Conservation (phyloP, 108 stramenopile genomes). For the Parietichytrium sp. region DNA sequence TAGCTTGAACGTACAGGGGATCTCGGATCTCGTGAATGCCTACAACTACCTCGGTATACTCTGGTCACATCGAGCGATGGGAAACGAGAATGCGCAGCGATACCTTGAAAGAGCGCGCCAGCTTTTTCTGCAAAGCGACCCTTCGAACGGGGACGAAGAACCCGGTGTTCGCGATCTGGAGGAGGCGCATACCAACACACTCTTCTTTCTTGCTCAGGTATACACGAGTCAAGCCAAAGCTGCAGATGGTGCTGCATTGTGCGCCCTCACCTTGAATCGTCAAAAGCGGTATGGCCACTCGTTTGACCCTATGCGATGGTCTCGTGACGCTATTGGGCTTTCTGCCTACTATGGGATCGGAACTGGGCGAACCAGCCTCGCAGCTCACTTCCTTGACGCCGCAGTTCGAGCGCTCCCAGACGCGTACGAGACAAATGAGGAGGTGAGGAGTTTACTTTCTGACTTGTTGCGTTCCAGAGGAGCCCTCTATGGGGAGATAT, state of each 20-base stretch:
- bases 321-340: not conserved
- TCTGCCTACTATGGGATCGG: not conserved
- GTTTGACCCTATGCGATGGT: not conserved
- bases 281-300: not conserved
- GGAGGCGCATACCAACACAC: slow-evolving; percentile 23
- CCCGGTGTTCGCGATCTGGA: not conserved
- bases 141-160: not conserved
- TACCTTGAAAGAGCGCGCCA: not conserved
- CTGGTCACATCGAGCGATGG: slow-evolving; percentile 13
- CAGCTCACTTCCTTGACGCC: slow-evolving; percentile 1
- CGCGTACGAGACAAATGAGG: not conserved
- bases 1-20: not conserved
- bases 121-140: too few species aligned
- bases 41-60: not conserved
- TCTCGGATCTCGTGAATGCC: not conserved
- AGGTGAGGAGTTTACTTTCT: not conserved
- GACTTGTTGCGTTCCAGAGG: not conserved
- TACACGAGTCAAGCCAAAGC: not conserved
- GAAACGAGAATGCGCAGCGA: not conserved
- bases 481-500: not conserved
- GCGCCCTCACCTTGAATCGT: not conserved
- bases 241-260: not conserved
- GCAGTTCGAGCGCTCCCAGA: not conserved
- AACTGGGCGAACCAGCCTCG: not conserved
- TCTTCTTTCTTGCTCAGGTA: slow-evolving; percentile 25